Percentiles rank a stretch among this genome's conserved stretches.
These are phyloP conservation scores for Saitozyma podzolica DNA, from an alignment of 768 basidiomycete genomes.

Conservation along the genomic window DNA sequence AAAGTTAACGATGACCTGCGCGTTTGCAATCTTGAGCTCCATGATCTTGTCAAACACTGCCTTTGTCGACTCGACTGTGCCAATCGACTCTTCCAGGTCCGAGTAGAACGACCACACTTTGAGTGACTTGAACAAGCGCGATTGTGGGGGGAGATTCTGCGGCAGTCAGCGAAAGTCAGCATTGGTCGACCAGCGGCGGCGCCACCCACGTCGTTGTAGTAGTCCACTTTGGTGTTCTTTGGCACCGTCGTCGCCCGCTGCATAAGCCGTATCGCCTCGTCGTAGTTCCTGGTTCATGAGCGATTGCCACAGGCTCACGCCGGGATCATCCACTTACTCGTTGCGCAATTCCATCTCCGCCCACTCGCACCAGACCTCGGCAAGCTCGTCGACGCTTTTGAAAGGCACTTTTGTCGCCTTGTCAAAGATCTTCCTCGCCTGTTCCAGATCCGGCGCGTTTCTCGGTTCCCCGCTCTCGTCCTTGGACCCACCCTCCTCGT, in stretches of 20 bases:
- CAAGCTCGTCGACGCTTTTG: constrained; percentile 93
- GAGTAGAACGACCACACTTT: constrained; percentile 99
- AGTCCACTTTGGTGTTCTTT: constrained; percentile 84
- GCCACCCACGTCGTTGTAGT: constrained; percentile 82
- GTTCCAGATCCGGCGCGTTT: constrained; percentile 78
- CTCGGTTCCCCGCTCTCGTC: constrained; percentile 59
- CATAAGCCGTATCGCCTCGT: constrained; percentile 93
- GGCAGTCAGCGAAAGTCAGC: constrained; percentile 1
- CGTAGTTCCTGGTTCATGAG: constrained; percentile 72
- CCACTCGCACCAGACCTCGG: constrained; percentile 99
- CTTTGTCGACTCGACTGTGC: constrained; percentile 87
- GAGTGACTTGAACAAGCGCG: constrained; percentile 91
- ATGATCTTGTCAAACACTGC: constrained; percentile 93
- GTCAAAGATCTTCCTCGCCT: constrained; percentile 87
- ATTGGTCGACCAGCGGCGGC: constrained; percentile 7
- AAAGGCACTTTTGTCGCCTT: constrained; percentile 89
- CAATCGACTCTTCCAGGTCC: constrained; percentile 95
- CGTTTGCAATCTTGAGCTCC: constrained; percentile 94
- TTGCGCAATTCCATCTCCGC: constrained; percentile 95
- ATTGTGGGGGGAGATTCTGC: constrained; percentile 79
- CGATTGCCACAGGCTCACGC: background rate
- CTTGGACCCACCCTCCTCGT: constrained; percentile 84
- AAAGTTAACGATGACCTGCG: constrained; percentile 95
- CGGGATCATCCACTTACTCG: constrained; percentile 80
- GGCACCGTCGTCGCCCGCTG: constrained; percentile 91